Percentiles rank a stretch among this genome's conserved stretches.
phyloP scores from a whole-genome alignment of 1,284 basidiomycete species.

The Kwoniella shivajii region DNA sequence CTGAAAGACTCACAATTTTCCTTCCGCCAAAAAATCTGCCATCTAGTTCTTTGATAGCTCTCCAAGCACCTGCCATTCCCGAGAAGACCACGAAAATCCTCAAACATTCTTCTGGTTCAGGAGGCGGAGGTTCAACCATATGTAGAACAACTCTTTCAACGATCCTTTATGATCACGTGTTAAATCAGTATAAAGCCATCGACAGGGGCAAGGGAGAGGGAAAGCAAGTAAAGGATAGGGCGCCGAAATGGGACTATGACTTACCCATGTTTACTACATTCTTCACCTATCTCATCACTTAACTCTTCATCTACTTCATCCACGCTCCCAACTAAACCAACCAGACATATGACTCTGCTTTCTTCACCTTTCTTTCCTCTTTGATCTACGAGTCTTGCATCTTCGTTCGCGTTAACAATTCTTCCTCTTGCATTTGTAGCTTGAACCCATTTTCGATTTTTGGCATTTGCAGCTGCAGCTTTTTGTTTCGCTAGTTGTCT shows the following conservation, averaged over 20 bases:
- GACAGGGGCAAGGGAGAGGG: constrained; percentile 1
- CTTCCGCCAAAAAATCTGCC: constrained; percentile 87
- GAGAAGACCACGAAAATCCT: constrained; percentile 83
- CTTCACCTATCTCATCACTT: constrained; percentile 78
- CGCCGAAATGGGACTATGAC: constrained; percentile 49
- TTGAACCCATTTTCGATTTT: constrained; percentile 44
- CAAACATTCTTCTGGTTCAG: constrained; percentile 67
- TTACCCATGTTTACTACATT: constrained; percentile 59
- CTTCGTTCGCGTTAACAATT: constrained; percentile 84
- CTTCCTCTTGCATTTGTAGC: constrained; percentile 65
- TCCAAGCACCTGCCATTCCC: constrained; percentile 90
- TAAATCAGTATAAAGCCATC: constrained; percentile 3
- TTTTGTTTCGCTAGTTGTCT: constrained; percentile 44
- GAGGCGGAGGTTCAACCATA: constrained; percentile 65
- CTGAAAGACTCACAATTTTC: constrained; percentile 59
- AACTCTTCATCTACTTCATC: constrained; percentile 84
- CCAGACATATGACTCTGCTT: constrained; percentile 81
- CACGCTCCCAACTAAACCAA: constrained; percentile 79
- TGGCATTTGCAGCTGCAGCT: constrained; percentile 44
- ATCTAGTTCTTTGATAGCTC: constrained; percentile 85
- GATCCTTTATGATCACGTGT: constrained; percentile 60
- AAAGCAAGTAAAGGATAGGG: constrained; percentile 9
- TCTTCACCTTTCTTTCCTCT: constrained; percentile 78
- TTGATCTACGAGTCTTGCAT: constrained; percentile 71
- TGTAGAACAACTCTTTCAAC: constrained; percentile 87